Evolutionary conservation across 2,329 filamentous ascomycete species (phyloP).

Genomic region (Diaporthe australafricana): DNA sequence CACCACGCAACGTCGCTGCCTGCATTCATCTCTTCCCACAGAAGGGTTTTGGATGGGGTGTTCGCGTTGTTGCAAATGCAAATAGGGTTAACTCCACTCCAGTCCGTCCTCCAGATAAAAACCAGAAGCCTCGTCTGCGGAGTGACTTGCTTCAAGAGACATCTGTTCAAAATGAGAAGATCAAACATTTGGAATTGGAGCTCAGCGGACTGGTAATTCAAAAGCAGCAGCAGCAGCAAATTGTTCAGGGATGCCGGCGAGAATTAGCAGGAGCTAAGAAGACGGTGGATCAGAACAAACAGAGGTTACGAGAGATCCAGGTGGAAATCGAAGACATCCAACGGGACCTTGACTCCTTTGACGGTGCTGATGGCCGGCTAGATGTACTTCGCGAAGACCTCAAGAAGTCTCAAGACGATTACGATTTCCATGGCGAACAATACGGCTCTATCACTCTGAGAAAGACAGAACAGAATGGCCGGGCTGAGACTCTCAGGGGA

Average conservation of each 20-base stretch:
- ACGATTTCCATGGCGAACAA: slow-evolving; percentile 63
- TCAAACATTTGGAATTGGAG: slow-evolving; percentile 67
- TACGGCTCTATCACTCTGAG: slow-evolving; percentile 64
- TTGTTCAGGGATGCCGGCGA: slow-evolving; percentile 60
- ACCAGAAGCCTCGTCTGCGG: slow-evolving; percentile 77
- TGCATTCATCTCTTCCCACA: slow-evolving; percentile 76
- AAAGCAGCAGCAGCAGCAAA: slow-evolving; percentile 59
- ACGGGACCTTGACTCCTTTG: slow-evolving; percentile 73
- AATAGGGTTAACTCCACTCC: slow-evolving; percentile 53
- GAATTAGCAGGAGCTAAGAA: slow-evolving; percentile 62
- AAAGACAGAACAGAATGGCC: slow-evolving; percentile 60
- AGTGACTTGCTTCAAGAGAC: slow-evolving; percentile 64
- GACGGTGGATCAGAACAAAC: slow-evolving; percentile 55
- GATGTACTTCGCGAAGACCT: slow-evolving; percentile 70
- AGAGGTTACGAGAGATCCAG: slow-evolving; percentile 69
- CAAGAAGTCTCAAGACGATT: slow-evolving; percentile 57
- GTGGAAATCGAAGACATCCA: slow-evolving; percentile 65
- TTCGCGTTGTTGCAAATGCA: slow-evolving; percentile 60
- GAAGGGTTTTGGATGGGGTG: slow-evolving; percentile 67
- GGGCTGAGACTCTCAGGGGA: slow-evolving; percentile 53
- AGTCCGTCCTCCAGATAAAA: slow-evolving; percentile 56
- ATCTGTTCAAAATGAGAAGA: slow-evolving; percentile 56
- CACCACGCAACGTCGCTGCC: slow-evolving; percentile 74
- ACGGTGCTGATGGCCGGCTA: slow-evolving; percentile 76
- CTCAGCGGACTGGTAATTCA: slow-evolving; percentile 63